A percentile compares a stretch with the other conserved stretches of the same genome.
Conservation (phyloP, 495 filamentous ascomycete species). For the Aspergillus heteromorphus region DNA sequence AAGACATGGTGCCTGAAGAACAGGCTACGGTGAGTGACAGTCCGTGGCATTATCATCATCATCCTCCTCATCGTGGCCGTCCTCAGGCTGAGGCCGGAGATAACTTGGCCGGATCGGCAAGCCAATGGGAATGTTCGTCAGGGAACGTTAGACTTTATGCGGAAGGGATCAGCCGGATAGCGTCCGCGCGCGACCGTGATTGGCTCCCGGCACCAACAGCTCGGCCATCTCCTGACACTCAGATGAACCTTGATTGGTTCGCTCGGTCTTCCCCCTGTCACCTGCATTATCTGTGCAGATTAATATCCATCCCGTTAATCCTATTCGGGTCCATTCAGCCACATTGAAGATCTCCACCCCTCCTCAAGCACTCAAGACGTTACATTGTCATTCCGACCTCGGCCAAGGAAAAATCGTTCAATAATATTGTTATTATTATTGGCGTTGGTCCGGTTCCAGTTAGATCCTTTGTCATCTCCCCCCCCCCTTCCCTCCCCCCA, state of each 20-base stretch:
- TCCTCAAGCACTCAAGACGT: neutral
- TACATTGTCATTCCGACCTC: neutral
- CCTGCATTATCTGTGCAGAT: neutral
- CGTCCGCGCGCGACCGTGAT: neutral
- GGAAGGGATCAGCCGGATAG: neutral
- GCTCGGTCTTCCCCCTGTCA: neutral
- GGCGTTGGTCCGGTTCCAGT: neutral
- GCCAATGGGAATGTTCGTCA: neutral
- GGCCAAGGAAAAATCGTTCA: neutral
- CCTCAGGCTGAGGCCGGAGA: neutral
- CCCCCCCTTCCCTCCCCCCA: too few species aligned
- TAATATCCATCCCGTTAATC: too few species aligned
- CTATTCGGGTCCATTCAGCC: too few species aligned
- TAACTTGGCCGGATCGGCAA: neutral
- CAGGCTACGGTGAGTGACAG: too few species aligned
- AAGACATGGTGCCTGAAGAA: neutral
- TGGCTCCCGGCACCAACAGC: neutral
- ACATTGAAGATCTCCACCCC: neutral
- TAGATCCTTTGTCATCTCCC: too few species aligned
- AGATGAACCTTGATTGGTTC: neutral
- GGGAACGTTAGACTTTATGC: neutral
- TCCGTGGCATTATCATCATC: too few species aligned
- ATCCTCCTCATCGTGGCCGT: too few species aligned
- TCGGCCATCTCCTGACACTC: neutral
- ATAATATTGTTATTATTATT: too few species aligned